Evolutionary conservation across 768 basidiomycete species (phyloP).

Genomic region (Leccinum subtestaceum): DNA sequence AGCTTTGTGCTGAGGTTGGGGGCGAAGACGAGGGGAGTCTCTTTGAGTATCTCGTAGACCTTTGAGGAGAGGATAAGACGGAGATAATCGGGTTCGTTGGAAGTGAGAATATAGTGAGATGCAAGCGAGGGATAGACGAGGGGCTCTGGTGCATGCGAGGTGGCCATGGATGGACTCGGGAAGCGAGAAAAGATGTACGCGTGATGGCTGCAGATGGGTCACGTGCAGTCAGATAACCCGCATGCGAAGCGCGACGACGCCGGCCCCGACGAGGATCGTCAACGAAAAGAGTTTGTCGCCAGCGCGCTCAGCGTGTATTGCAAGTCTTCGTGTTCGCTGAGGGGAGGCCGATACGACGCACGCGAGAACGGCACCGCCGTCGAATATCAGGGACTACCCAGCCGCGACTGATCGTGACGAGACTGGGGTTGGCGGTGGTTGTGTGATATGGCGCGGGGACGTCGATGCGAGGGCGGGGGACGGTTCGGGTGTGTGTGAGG

Average conservation of each 20-base stretch:
- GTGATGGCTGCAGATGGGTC: slow-evolving; percentile 15
- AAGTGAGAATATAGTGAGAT: slow-evolving; percentile 59
- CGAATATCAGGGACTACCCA: background rate
- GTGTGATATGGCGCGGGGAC: background rate
- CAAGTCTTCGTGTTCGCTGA: background rate
- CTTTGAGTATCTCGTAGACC: slow-evolving; percentile 85
- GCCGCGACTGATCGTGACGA: slow-evolving; percentile 20
- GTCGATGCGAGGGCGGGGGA: background rate
- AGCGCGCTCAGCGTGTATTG: slow-evolving; percentile 6
- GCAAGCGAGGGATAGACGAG: slow-evolving; percentile 65
- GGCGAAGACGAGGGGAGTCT: slow-evolving; percentile 88
- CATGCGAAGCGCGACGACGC: slow-evolving; percentile 12
- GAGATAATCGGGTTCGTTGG: slow-evolving; percentile 81
- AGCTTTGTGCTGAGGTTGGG: slow-evolving; percentile 82
- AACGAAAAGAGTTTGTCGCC: background rate
- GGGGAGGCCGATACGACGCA: slow-evolving; percentile 3
- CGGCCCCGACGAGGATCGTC: slow-evolving; percentile 12
- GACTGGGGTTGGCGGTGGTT: background rate
- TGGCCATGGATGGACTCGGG: slow-evolving; percentile 31
- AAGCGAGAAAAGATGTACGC: background rate
- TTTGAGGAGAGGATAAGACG: slow-evolving; percentile 84
- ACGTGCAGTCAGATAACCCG: slow-evolving; percentile 28
- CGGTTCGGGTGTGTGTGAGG: background rate
- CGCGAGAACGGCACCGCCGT: background rate
- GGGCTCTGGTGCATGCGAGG: slow-evolving; percentile 65